Conservation (phyloP, 805 yeast genomes). For the Barnettozyma wickerhamii region DNA sequence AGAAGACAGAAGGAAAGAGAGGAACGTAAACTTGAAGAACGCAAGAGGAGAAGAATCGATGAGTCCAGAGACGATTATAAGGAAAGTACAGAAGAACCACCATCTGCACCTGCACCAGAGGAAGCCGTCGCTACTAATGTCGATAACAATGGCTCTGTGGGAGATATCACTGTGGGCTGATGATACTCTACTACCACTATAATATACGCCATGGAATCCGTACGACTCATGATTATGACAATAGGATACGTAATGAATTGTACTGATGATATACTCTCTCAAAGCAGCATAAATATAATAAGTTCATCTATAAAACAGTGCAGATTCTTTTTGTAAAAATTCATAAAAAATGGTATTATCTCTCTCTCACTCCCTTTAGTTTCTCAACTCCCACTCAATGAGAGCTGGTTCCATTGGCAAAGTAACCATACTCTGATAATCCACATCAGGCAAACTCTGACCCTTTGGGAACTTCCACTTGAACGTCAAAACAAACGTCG, state of each 20-base stretch:
- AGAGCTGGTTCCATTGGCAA: slow-evolving; percentile 78
- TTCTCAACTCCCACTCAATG: slow-evolving; percentile 68
- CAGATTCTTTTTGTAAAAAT: no score
- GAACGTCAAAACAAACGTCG: slow-evolving; percentile 68
- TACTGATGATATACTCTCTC: no score
- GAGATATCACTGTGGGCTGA: background rate
- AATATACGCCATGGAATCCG: no score
- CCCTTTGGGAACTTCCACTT: slow-evolving; percentile 69
- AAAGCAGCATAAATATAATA: no score
- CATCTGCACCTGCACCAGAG: slow-evolving; percentile 7
- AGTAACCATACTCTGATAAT: slow-evolving; percentile 89
- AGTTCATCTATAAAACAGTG: no score
- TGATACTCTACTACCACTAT: no score
- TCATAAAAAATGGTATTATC: no score
- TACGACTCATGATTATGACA: no score
- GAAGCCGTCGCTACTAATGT: background rate
- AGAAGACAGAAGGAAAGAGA: slow-evolving; percentile 34
- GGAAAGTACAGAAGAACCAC: slow-evolving; percentile 7
- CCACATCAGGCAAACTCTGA: slow-evolving; percentile 57
- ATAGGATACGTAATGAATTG: no score
- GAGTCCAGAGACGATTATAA: background rate
- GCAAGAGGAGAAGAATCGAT: slow-evolving; percentile 11
- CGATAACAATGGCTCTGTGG: background rate
- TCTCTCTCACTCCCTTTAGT: slow-evolving; percentile 4
- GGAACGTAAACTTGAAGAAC: slow-evolving; percentile 19